Conservation (phyloP, 192 early-diverging fungal species). For the Umbelopsis isabellina region DNA sequence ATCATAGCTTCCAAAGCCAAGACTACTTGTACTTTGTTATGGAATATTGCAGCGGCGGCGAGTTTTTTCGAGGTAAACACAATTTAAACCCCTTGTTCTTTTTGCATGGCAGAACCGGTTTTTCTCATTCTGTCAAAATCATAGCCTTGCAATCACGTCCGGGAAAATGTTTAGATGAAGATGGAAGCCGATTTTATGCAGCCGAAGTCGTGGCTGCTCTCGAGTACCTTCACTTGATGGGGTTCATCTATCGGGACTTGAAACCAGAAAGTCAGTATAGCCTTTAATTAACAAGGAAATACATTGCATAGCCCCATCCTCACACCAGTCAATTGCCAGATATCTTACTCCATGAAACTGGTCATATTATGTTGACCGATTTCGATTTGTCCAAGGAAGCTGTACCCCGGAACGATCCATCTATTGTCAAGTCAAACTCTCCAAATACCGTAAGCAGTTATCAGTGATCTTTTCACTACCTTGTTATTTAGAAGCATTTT, state of each 20-base stretch:
- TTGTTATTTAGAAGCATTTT: not conserved
- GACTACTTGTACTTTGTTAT: constrained; percentile 83
- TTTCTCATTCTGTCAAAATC: not conserved
- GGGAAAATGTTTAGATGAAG: constrained; percentile 84
- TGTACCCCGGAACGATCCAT: constrained; percentile 71
- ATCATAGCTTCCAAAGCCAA: constrained; percentile 85
- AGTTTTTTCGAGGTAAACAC: constrained; percentile 72
- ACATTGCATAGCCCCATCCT: not conserved
- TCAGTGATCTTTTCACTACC: not conserved
- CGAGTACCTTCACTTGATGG: constrained; percentile 94
- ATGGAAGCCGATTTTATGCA: constrained; percentile 94
- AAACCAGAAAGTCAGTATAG: constrained; percentile 89
- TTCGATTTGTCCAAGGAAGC: constrained; percentile 99
- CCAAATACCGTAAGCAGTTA: constrained; percentile 52
- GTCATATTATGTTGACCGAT: constrained; percentile 98
- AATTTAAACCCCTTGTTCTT: not conserved
- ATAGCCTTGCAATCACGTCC: constrained; percentile 84
- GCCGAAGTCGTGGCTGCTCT: constrained; percentile 96
- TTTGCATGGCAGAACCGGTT: not conserved
- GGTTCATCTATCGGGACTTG: constrained; percentile 96
- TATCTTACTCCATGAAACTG: constrained; percentile 90
- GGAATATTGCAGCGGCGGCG: constrained; percentile 87
- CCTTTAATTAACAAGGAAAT: not conserved
- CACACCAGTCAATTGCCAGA: constrained; percentile 36
- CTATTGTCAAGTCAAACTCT: constrained; percentile 63